Percentiles rank a stretch among this genome's conserved stretches.
These are phyloP conservation scores for Lepidium sativum DNA, from an alignment of 345 rosid species.

Conservation along the genomic window DNA sequence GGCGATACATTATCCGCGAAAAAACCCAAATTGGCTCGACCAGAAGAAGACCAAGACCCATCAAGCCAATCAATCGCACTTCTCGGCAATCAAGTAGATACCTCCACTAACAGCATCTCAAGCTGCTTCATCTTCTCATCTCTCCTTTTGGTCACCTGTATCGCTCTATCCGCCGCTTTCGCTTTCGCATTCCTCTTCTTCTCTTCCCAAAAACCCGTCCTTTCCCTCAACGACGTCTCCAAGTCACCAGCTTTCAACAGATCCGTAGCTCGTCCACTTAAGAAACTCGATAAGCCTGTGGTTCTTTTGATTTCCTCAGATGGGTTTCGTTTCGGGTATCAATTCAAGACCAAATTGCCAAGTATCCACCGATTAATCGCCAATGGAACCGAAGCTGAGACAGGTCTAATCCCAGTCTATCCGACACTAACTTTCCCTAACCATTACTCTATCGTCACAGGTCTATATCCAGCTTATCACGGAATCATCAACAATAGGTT, in stretches of 20 bases:
- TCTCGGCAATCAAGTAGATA: slow-evolving; percentile 40
- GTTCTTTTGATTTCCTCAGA: slow-evolving; percentile 80
- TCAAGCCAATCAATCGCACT: slow-evolving; percentile 47
- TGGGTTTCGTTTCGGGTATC: slow-evolving; percentile 95
- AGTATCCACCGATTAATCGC: slow-evolving; percentile 63
- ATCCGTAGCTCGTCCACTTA: slow-evolving; percentile 45
- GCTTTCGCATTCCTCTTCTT: slow-evolving; percentile 68
- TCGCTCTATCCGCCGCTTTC: slow-evolving; percentile 63
- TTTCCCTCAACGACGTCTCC: slow-evolving; percentile 6
- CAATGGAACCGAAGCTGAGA: slow-evolving; percentile 82
- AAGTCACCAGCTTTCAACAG: slow-evolving; percentile 17
- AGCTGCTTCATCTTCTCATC: slow-evolving; percentile 42
- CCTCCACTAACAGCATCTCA: slow-evolving; percentile 21
- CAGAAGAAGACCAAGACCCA: slow-evolving; percentile 40
- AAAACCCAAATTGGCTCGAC: slow-evolving; percentile 26
- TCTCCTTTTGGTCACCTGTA: slow-evolving; percentile 45
- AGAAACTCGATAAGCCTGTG: slow-evolving; percentile 53
- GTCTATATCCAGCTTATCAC: slow-evolving; percentile 82
- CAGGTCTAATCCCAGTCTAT: slow-evolving; percentile 79
- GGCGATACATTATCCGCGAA: slow-evolving; percentile 25
- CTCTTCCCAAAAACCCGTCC: slow-evolving; percentile 20
- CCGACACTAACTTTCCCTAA: slow-evolving; percentile 89
- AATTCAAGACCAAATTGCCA: slow-evolving; percentile 64
- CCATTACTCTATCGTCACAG: slow-evolving; percentile 91
- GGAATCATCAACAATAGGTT: slow-evolving; percentile 75